These are phyloP conservation scores for Pseudocercospora crystallina DNA, from an alignment of 2,329 filamentous ascomycete genomes.

Conservation along the genomic window DNA sequence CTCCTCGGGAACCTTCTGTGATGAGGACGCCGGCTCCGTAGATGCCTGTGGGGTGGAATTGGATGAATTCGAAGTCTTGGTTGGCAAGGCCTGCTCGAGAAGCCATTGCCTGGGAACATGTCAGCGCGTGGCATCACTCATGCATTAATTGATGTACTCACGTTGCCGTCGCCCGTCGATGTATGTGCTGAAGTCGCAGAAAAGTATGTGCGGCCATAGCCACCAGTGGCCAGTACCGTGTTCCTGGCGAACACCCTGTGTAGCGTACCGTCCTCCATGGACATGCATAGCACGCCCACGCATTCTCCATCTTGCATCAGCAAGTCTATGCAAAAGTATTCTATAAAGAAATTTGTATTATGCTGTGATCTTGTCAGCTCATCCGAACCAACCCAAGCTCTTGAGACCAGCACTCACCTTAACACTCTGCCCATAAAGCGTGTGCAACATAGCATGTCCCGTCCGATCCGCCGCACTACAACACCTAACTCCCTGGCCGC, in stretches of 20 bases:
- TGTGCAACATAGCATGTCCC: slow-evolving; percentile 53
- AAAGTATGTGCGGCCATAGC: slow-evolving; percentile 53
- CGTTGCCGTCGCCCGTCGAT: slow-evolving; percentile 51
- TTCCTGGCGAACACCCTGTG: slow-evolving; percentile 51
- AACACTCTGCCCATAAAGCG: slow-evolving; percentile 51
- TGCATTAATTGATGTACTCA: slow-evolving; percentile 9
- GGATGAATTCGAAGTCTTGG: slow-evolving; percentile 54
- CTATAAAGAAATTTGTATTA: slow-evolving; percentile 52
- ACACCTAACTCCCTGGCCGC: slow-evolving; percentile 51
- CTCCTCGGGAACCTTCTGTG: slow-evolving; percentile 52
- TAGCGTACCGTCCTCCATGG: slow-evolving; percentile 51
- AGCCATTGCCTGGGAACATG: slow-evolving; percentile 44
- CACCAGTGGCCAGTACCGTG: slow-evolving; percentile 51
- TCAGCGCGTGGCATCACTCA: background rate
- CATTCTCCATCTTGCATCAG: slow-evolving; percentile 51
- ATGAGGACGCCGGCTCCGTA: slow-evolving; percentile 53
- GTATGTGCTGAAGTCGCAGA: slow-evolving; percentile 52
- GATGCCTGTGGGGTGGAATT: slow-evolving; percentile 53
- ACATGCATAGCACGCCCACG: slow-evolving; percentile 48
- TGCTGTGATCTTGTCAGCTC: slow-evolving; percentile 27
- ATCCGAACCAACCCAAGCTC: no score
- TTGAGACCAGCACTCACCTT: slow-evolving; percentile 49
- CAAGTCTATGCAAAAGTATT: slow-evolving; percentile 52
- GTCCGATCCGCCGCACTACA: slow-evolving; percentile 50
- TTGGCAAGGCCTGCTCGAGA: slow-evolving; percentile 50